Base-by-base conservation (phyloP, 345 rosid genomes). In the Boechera divaricarpa region DNA sequence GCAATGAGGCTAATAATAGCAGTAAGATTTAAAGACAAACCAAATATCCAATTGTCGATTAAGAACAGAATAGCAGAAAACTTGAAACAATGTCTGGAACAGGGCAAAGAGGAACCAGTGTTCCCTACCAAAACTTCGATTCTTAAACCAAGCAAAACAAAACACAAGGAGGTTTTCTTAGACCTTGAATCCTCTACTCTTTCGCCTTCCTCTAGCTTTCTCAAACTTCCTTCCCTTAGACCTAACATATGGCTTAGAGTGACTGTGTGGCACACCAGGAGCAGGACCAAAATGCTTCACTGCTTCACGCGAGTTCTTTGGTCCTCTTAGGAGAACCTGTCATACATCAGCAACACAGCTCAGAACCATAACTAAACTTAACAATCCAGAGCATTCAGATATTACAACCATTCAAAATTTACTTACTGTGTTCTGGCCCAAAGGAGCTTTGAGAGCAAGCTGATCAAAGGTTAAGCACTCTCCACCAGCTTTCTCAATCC, bases 271-370 rank as follows among this genome's bases (percentile, higher is more conserved):
- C 55, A 94, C 97, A 77, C 98, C 96, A 49, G 98, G 98, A 54
- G 98, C 97, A 2, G 87, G 94, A 3, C 98, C 98, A 51, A 94
- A 94, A 81, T 94, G 98, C 83, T 91, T 94, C 76, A 91, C 98
- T 21, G 96, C 98, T 69, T 94, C 97, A 64, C 97, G 94, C 0
- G 89, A 77, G 82, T 89, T 94, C 96, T 90, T 94, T 0, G 98
- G 97, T 57, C 97, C 97, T 83, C 98, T 85, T 0, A 93, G 91
- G 18, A 93, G 91, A 79, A 90, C 83, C 97, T 94, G 80, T 26
- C 11, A 16, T 5, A 61, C 5, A 69, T 15, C 8, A 69, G 10
- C 5, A 39, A 42, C 63, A 11, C 1, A 54, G 0, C 18, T 28
- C 26, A 60, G 32, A 4, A 12, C 29, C 60, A 36, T 5, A 1